Evolutionary conservation across 805 yeast species (phyloP).

Genomic region (Kregervanrija fluxuum): DNA sequence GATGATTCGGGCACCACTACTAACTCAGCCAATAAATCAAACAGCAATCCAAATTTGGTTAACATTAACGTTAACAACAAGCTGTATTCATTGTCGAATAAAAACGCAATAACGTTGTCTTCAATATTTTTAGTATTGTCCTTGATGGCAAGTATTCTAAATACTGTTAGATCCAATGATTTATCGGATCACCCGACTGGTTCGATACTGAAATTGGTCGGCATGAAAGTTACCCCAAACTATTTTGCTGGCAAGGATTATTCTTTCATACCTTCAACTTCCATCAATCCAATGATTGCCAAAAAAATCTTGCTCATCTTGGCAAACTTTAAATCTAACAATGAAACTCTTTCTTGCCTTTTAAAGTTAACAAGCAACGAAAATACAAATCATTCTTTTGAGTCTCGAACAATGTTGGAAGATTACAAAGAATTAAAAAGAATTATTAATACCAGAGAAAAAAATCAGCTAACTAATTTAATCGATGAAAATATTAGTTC

Average conservation of each 20-base stretch:
- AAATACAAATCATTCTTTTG: background rate
- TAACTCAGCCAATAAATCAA: constrained; percentile 15
- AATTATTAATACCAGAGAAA: constrained; percentile 1
- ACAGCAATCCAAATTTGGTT: constrained; percentile 8
- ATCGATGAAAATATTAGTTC: constrained; percentile 34
- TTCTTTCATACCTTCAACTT: constrained; percentile 5
- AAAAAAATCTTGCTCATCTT: constrained; percentile 10
- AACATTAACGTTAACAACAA: constrained; percentile 17
- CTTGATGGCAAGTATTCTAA: constrained; percentile 30
- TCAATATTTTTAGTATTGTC: constrained; percentile 32
- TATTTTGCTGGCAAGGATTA: constrained; percentile 6
- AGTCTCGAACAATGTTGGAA: constrained; percentile 2
- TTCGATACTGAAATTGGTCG: constrained; percentile 6
- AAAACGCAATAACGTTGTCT: constrained; percentile 9
- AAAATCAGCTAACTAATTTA: constrained; percentile 19
- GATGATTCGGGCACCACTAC: background rate
- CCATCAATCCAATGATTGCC: constrained; percentile 8
- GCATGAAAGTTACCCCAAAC: constrained; percentile 7
- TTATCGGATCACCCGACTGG: constrained; percentile 1
- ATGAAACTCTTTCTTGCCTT: constrained; percentile 17
- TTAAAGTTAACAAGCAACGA: background rate
- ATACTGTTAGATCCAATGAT: background rate
- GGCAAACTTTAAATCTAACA: constrained; percentile 14
- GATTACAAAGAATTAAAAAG: constrained; percentile 1
- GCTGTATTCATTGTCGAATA: background rate